Base-by-base conservation (phyloP, 2,329 filamentous ascomycete species). In the Alternaria consortialis region DNA sequence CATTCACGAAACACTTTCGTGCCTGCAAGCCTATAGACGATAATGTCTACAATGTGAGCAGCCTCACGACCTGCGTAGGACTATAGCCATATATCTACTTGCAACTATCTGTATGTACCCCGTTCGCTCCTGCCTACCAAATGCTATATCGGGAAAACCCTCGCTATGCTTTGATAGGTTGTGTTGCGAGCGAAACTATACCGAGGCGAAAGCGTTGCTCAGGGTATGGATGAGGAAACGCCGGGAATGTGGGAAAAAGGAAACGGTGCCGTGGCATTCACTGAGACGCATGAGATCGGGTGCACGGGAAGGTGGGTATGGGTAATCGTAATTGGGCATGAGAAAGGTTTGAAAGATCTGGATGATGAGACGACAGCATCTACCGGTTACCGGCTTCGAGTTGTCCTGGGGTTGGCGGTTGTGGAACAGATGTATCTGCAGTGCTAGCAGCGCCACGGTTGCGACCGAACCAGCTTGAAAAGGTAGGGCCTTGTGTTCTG, bases 331-430 rank as follows among this genome's bases (percentile, higher is more conserved):
- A 60, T 36, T 53, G 46, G 52, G 39, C 57, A 23, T 60, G 37
- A 60, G 23, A 56, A 43, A 9, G 46, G n/a, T 48, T 48, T 11
- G 17, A 36, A 31, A 50, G n/a, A 27, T 50, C 13, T 50, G 46
- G 20, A 25, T 36, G 25, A 37, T 23, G 8, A 37, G 20, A 50
- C 44, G 31, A 25, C 40, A 23, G 13, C 40, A 37, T 57, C 63
- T 67, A 77, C 68, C 75, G 71, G 52, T 69, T 74, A 40, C 74
- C 76, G 48, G 76, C 75, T 62, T 79, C 76, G 43, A 79, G 76
- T 63, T 79, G 76, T 40, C 63, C 65, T n/a, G 76, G 76, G 3
- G 76, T 78, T 27, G 74, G 69, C 40, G 73, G 70, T 9, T 68
- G 43, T 4, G 55, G 51, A 17, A 60, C 60, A 40, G 58, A 58